Conservation (phyloP, 345 rosid species). For the Eucalyptus regnans region DNA sequence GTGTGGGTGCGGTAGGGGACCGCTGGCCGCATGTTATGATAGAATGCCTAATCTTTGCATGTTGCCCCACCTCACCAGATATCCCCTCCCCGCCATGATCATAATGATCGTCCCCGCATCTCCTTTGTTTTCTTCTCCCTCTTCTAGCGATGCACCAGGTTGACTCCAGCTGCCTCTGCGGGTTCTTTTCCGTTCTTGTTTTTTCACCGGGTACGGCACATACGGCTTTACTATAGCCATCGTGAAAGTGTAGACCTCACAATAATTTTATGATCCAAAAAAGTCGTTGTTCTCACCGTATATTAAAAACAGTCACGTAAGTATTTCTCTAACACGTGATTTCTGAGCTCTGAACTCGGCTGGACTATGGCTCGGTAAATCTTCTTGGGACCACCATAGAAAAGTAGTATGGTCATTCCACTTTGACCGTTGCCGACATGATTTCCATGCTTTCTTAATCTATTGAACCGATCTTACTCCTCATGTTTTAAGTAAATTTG, state of each 20-base stretch:
- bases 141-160: not conserved
- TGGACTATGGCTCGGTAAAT: not conserved
- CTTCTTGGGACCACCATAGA: not conserved
- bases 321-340: no score
- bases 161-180: not conserved
- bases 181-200: not conserved
- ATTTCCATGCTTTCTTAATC: not conserved
- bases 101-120: not conserved
- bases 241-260: no score
- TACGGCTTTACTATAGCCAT: no score
- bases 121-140: not conserved
- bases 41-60: not conserved
- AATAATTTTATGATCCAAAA: no score
- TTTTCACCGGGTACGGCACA: not conserved
- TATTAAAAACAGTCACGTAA: no score
- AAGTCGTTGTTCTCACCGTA: no score
- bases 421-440: not conserved
- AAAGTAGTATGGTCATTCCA: not conserved
- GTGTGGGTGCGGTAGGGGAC: conserved; percentile 8
- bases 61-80: not conserved
- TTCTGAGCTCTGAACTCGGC: not conserved
- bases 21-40: not conserved
- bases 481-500: not conserved
- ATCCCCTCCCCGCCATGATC: not conserved
- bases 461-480: not conserved